phyloP scores from a whole-genome alignment of 257 asterid species.

The Pogostemon cablin region DNA sequence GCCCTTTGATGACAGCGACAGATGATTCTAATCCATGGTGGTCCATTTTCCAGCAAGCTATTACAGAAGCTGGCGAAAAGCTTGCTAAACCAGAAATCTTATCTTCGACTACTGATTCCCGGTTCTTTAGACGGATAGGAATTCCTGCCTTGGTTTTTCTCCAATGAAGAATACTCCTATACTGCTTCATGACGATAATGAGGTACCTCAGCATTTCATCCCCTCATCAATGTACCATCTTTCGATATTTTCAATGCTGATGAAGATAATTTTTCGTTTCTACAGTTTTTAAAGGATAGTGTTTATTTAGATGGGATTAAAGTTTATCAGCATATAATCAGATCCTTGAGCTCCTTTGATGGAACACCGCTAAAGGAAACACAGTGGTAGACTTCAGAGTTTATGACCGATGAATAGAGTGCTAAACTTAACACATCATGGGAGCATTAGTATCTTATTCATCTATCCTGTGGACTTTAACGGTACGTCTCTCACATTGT shows the following conservation, averaged over 20 bases:
- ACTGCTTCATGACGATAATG: slow-evolving; percentile 92
- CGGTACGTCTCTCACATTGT: not conserved
- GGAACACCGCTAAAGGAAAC: slow-evolving; percentile 33
- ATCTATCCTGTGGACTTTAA: not conserved
- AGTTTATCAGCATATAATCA: slow-evolving; percentile 77
- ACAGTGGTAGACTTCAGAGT: not conserved
- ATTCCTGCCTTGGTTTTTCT: slow-evolving; percentile 92
- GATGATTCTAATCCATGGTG: slow-evolving; percentile 92
- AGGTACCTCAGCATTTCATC: slow-evolving; percentile 49
- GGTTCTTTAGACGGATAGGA: slow-evolving; percentile 73
- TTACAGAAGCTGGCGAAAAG: slow-evolving; percentile 78
- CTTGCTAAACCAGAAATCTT: slow-evolving; percentile 88
- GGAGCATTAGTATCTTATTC: slow-evolving; percentile 16
- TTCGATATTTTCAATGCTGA: not conserved
- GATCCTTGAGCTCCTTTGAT: slow-evolving; percentile 62
- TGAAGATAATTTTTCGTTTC: slow-evolving; percentile 20
- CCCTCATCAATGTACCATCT: not conserved
- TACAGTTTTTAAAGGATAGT: slow-evolving; percentile 70
- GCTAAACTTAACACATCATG: not conserved
- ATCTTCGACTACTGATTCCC: slow-evolving; percentile 88
- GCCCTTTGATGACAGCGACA: slow-evolving; percentile 71
- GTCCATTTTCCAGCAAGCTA: slow-evolving; percentile 71
- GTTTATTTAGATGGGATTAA: slow-evolving; percentile 80
- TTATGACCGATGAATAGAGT: not conserved
- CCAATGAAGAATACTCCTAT: slow-evolving; percentile 95